Evolutionary conservation across 805 yeast genomes (phyloP).

Genomic region (Jamesozyma jinghongensis): DNA sequence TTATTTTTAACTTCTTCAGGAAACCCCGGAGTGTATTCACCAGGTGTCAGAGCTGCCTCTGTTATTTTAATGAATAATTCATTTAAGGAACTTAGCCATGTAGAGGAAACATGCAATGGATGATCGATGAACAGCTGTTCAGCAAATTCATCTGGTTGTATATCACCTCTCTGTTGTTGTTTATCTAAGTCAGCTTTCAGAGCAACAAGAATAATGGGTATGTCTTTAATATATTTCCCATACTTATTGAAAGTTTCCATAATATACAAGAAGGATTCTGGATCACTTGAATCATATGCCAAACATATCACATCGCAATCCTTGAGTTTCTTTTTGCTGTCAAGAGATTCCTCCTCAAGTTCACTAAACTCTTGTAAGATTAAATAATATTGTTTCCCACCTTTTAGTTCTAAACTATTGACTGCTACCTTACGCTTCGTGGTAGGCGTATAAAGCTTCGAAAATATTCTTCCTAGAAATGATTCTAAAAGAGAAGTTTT

Average conservation of each 20-base stretch:
- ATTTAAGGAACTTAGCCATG: constrained; percentile 79
- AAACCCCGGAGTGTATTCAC: constrained; percentile 65
- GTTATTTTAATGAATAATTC: constrained; percentile 82
- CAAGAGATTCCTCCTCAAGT: constrained; percentile 63
- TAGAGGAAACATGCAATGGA: constrained; percentile 83
- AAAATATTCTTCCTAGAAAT: constrained; percentile 64
- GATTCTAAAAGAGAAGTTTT: constrained; percentile 78
- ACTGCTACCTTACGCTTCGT: constrained; percentile 74
- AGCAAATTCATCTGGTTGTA: constrained; percentile 83
- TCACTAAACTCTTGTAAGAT: constrained; percentile 88
- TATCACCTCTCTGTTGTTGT: constrained; percentile 80
- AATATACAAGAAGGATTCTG: constrained; percentile 81
- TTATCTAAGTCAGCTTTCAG: constrained; percentile 91
- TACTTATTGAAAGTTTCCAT: constrained; percentile 58
- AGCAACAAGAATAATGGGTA: constrained; percentile 86
- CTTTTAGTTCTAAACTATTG: constrained; percentile 84
- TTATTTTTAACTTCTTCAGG: constrained; percentile 47
- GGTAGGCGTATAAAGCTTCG: constrained; percentile 71
- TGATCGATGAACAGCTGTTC: constrained; percentile 56
- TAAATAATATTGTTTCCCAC: constrained; percentile 91
- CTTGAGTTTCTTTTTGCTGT: constrained; percentile 56
- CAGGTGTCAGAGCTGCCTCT: constrained; percentile 78
- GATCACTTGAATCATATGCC: constrained; percentile 90
- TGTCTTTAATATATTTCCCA: constrained; percentile 41
- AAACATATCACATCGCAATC: constrained; percentile 88